Conservation (phyloP, 352 stramenopile species). For the Thalassiosira sp. region DNA sequence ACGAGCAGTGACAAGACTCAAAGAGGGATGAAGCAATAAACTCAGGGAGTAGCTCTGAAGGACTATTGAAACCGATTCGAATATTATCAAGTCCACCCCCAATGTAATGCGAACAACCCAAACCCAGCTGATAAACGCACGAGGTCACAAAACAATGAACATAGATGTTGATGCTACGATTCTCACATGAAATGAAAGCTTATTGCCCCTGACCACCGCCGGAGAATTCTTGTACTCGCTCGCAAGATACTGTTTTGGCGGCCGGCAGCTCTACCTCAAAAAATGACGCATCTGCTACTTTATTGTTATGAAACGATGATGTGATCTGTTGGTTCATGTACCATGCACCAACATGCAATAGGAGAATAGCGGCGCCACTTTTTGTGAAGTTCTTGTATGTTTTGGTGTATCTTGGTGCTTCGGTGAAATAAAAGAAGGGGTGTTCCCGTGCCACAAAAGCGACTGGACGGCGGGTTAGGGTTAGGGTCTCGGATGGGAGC, state of each 20-base stretch:
- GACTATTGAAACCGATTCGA: too few relatives aligned
- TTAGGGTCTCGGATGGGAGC: too few relatives aligned
- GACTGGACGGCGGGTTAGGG: too few relatives aligned
- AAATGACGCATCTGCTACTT: not conserved
- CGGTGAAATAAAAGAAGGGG: too few relatives aligned
- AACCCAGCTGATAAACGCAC: not conserved
- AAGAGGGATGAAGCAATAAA: too few relatives aligned
- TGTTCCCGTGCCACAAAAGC: too few relatives aligned
- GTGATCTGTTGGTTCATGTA: not conserved
- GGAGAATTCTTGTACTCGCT: not conserved
- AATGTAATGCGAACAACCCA: too few relatives aligned
- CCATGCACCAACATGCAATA: not conserved
- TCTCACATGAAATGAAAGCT: not conserved
- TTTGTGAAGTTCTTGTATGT: too few relatives aligned
- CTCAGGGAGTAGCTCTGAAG: too few relatives aligned
- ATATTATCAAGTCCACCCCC: too few relatives aligned
- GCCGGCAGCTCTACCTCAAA: not conserved
- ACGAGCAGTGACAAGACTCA: too few relatives aligned
- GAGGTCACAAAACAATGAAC: not conserved
- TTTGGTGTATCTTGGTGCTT: not conserved
- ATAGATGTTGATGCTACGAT: not conserved
- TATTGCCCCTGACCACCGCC: not conserved
- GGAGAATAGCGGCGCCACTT: too few relatives aligned
- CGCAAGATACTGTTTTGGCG: not conserved
- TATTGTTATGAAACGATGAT: not conserved